Evolutionary conservation across 306 rosid genomes (phyloP).

Genomic region (Malus asiatica): DNA sequence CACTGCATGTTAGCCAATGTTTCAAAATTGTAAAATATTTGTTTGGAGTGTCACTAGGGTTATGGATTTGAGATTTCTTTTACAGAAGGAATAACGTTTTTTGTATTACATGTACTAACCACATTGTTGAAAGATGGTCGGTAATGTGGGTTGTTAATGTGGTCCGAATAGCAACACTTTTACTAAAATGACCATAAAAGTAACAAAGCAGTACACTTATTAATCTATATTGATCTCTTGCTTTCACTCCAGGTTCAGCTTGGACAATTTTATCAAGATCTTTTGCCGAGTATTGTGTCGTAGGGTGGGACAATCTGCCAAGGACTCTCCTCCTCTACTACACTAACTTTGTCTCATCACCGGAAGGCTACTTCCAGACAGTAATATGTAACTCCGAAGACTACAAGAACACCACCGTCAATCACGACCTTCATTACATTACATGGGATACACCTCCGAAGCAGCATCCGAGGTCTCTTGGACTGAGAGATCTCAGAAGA

Average conservation of each 20-base stretch:
- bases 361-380: constrained; percentile 92
- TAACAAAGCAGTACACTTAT: neutral
- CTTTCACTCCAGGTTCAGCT: constrained; percentile 61
- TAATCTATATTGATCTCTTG: neutral
- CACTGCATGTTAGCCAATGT: too few relatives aligned
- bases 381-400: constrained; percentile 64
- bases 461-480: constrained; percentile 81
- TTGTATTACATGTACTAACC: too few relatives aligned
- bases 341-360: constrained; percentile 83
- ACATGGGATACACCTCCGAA: constrained; percentile 91
- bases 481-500: constrained; percentile 47
- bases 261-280: constrained; percentile 91
- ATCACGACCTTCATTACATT: constrained; percentile 86
- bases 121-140: too few relatives aligned
- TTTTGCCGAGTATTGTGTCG: constrained; percentile 68
- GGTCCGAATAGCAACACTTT: too few relatives aligned
- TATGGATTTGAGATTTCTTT: too few relatives aligned
- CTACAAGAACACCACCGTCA: constrained; percentile 65
- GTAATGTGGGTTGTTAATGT: too few relatives aligned
- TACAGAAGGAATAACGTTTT: too few relatives aligned
- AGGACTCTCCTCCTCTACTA: constrained; percentile 92
- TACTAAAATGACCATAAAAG: neutral
- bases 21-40: too few relatives aligned
- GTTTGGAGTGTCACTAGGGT: too few relatives aligned
- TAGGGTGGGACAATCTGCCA: constrained; percentile 92